Evolutionary conservation across 1,139 yeast species (phyloP).

Genomic region (Kodamaea arcana): DNA sequence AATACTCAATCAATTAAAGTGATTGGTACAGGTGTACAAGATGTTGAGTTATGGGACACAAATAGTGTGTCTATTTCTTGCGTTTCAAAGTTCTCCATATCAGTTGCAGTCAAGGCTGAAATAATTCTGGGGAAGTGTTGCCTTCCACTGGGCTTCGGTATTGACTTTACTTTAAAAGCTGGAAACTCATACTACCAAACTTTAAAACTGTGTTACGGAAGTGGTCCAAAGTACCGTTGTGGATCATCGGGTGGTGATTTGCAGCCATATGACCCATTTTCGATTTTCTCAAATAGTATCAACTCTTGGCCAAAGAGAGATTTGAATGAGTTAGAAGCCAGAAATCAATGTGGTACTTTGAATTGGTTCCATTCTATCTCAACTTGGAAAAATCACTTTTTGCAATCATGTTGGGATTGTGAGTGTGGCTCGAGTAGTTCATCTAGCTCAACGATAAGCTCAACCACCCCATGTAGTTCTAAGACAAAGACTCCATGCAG

Average conservation of each 20-base stretch:
- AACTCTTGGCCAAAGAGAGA: slow-evolving; percentile 10
- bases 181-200: slow-evolving; percentile 5
- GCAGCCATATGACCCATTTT: slow-evolving; percentile 9
- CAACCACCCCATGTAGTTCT: neutral
- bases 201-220: slow-evolving; percentile 8
- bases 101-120: slow-evolving; percentile 18
- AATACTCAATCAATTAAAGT: slow-evolving; percentile 14
- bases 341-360: slow-evolving; percentile 4
- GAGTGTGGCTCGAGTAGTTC: slow-evolving; percentile 12
- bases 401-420: slow-evolving; percentile 23
- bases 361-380: slow-evolving; percentile 15
- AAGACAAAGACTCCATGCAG: neutral
- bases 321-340: neutral
- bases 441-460: neutral
- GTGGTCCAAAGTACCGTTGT: slow-evolving; percentile 6
- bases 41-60: slow-evolving; percentile 13
- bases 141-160: slow-evolving; percentile 15
- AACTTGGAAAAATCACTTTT: slow-evolving; percentile 10
- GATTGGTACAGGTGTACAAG: slow-evolving; percentile 19
- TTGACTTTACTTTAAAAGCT: slow-evolving; percentile 9
- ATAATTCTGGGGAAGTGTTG: slow-evolving; percentile 17
- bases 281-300: slow-evolving; percentile 6
- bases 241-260: slow-evolving; percentile 6
- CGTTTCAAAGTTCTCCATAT: slow-evolving; percentile 17
- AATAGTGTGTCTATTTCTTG: slow-evolving; percentile 9